Evolutionary conservation across 164 flowering plant species (phyloP), one percentile per base, ranked within the genome.

Genomic region (Annona cherimola): DNA sequence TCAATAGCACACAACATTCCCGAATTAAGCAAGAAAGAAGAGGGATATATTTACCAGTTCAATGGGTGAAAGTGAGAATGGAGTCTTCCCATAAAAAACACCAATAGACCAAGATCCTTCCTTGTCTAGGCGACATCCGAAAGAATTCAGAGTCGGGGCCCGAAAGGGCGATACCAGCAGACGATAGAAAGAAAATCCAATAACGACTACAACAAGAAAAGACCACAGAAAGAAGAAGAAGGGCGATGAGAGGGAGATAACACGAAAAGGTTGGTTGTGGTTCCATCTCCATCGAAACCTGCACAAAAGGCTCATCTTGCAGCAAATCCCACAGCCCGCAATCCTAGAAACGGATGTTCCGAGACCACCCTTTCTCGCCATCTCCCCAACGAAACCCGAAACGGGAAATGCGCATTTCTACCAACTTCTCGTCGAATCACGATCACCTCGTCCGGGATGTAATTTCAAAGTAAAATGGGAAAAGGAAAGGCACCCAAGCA

Each of bases 51-150:
- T 20, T 72, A 72, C 74, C 74, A 72, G 12, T 72, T 72, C 74
- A 65, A 72, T 72, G 19, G 74, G 74, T 5, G 5, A 45, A 55
- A 72, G 69, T 6, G 74, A 72, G 35, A 72, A 72, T 9, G 74
- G 74, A 6, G 43, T 46, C 68, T 72, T 72, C 19, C 74, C 74
- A 35, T 46, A 64, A 54, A 35, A 72, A 50, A 72, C 69, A 9
- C 74, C 74, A 72, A 72, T 65, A 67, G 74, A 64, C 74, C 74
- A 72, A 19, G 69, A 64, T 45, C 74, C 74, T 65, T 72, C 74
- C n/a, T 46, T 46, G 69, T 72, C 70, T 3, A 18, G 20, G 26
- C 45, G 70, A 39, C 70, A 68, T 35, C 70, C 70, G 50, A 68
- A 45, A 46, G 59, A 26, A 46, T 54, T 42, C 59, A 12, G 35